Base-by-base conservation (phyloP, 192 early-diverging fungal genomes). In the Obelidium mucronatum region DNA sequence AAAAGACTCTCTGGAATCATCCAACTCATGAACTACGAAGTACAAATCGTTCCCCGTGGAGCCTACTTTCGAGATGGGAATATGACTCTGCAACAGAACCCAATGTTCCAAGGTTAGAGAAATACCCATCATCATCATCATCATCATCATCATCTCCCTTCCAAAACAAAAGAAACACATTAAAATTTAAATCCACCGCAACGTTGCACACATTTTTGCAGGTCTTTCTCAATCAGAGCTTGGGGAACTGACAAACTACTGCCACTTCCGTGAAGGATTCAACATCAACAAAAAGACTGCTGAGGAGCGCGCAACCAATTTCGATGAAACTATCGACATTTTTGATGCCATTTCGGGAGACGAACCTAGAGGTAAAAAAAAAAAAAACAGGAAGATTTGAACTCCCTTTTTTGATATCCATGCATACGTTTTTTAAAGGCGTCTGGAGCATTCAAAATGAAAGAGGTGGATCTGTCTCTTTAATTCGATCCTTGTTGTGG, bases 251-350 rank as follows among this genome's bases (percentile, higher is more conserved):
- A 70, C 81, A 40, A 80, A 73, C 71, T 88, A 88, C 59, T 73
- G 80, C 33, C 87, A 88, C 71, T 87, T 89, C 63, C 78, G 88
- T 30, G 80, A 80, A 53, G 88, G 88, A n/a, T 89, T 84, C 60
- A 74, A 87, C 40, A 79, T 87, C 75, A 80, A 82, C 66, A 77
- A 73, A 59, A 80, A 74, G 65, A 81, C 79, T 0, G 73, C 87
- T 15, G 42, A 62, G 15, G 88, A 89, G 63, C 72, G 85, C 40
- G 81, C 78, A 33, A 73, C 82, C 37, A 67, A 64, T 19, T 88
- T 84, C 67, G 85, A 89, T 61, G 82, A 85, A 64, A 72, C 77
- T 3, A 84, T 89, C 61, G 88, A 89, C 71, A 83, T 89, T 53
- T 87, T 89, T 78, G 86, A 86, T 34, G 53, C 74, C 6, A 84